Percentiles rank a stretch among this genome's conserved stretches.
Conservation (phyloP, 2,329 filamentous ascomycete species). For the Passalora sequoiae region DNA sequence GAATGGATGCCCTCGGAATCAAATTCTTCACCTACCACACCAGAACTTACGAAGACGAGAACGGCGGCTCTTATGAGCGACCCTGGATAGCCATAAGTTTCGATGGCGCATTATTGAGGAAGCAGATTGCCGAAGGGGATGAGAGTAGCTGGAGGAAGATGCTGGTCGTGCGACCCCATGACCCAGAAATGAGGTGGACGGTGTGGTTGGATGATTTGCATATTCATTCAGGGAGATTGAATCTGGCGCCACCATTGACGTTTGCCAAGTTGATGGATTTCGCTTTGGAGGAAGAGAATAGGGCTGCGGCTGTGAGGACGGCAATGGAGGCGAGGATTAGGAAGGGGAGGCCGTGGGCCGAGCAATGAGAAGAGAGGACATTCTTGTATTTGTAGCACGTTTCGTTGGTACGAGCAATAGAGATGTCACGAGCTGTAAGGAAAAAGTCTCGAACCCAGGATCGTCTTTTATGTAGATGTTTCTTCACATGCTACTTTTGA, state of each 20-base stretch:
- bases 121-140: background rate
- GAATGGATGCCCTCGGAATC: background rate
- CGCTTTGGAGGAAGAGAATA: slow-evolving; percentile 1
- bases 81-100: slow-evolving; percentile 2
- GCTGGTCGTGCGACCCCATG: background rate
- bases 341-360: background rate
- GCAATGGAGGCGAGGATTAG: background rate
- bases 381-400: too few relatives aligned
- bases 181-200: slow-evolving; percentile 4
- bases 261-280: background rate
- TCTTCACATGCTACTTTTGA: too few relatives aligned
- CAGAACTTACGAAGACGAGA: background rate
- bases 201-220: slow-evolving; percentile 3
- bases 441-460: too few relatives aligned
- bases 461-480: too few relatives aligned
- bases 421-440: too few relatives aligned
- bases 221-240: background rate
- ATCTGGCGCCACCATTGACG: background rate
- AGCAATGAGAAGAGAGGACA: too few relatives aligned
- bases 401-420: too few relatives aligned
- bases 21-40: slow-evolving; percentile 4
- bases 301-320: background rate
- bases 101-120: background rate
- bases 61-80: background rate
- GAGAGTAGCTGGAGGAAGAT: background rate